These are phyloP conservation scores for Asclepias syriaca DNA, from an alignment of 257 asterid species.

Conservation along the genomic window DNA sequence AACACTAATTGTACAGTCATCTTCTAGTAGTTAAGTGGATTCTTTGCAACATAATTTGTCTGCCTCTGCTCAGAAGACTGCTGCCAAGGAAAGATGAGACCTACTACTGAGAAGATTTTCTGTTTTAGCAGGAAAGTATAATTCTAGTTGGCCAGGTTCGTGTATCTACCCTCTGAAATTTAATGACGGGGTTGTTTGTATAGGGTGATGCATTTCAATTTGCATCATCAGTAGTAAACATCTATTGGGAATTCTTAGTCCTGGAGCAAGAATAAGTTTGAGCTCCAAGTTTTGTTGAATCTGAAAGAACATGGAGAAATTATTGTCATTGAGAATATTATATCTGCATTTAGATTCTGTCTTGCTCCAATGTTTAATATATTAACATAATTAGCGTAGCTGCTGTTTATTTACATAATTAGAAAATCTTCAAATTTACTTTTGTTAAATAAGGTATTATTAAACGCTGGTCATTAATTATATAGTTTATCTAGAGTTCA, in stretches of 20 bases:
- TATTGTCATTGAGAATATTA: no score
- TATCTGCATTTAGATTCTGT: background rate
- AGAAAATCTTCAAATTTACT: no score
- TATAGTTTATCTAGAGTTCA: no score
- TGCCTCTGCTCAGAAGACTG: background rate
- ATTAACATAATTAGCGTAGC: background rate
- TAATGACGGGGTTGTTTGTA: constrained; percentile 9
- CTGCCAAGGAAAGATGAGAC: background rate
- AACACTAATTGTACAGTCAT: background rate
- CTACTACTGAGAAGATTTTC: background rate
- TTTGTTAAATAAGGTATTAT: no score
- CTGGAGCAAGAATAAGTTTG: background rate
- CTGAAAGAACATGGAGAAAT: background rate
- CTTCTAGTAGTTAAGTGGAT: background rate
- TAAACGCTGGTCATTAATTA: no score
- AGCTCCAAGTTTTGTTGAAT: constrained; percentile 5
- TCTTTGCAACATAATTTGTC: background rate
- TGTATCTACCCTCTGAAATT: background rate
- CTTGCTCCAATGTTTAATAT: background rate
- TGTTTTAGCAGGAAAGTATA: background rate
- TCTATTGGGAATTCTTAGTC: background rate
- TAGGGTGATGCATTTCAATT: background rate
- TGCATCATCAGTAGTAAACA: background rate
- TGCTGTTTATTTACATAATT: background rate
- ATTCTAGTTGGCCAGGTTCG: background rate